phyloP scores from a whole-genome alignment of 1,139 yeast genomes.

The Pneumocystis canis region DNA sequence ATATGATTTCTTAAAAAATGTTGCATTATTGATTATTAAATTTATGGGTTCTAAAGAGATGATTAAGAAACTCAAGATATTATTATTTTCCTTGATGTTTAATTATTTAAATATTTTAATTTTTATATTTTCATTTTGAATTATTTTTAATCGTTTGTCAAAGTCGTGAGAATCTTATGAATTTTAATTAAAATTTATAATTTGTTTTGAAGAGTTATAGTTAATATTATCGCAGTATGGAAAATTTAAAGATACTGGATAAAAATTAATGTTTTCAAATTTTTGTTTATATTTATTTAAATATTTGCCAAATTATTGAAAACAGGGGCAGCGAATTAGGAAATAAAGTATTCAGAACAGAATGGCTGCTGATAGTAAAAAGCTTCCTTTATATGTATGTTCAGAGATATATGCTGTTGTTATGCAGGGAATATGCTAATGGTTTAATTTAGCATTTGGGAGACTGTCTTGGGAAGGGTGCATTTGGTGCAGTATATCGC shows the following conservation, averaged over 20 bases:
- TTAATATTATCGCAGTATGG: not conserved
- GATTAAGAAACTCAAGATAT: not conserved
- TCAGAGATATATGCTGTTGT: not conserved
- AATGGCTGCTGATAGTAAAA: not conserved
- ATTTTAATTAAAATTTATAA: not conserved
- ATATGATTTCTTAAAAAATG: not conserved
- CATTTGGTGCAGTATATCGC: conserved; percentile 59
- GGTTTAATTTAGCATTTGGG: conserved; percentile 26
- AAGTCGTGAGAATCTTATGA: not conserved
- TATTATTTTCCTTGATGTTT: not conserved
- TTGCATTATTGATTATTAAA: not conserved
- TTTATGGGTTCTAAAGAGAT: not conserved
- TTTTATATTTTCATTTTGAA: not conserved
- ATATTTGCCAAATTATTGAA: not conserved
- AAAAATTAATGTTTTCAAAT: not conserved
- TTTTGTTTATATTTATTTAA: not conserved
- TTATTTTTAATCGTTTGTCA: not conserved
- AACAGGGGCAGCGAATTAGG: not conserved
- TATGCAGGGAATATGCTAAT: not conserved
- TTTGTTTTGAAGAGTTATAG: not conserved
- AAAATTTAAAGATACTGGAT: not conserved
- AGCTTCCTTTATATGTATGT: not conserved
- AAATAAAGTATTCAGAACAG: not conserved
- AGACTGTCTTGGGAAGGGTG: conserved; percentile 61
- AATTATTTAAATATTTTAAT: not conserved